These are phyloP conservation scores for Ophiostoma fasciatum DNA, from an alignment of 2,329 filamentous ascomycete genomes.

Conservation along the genomic window DNA sequence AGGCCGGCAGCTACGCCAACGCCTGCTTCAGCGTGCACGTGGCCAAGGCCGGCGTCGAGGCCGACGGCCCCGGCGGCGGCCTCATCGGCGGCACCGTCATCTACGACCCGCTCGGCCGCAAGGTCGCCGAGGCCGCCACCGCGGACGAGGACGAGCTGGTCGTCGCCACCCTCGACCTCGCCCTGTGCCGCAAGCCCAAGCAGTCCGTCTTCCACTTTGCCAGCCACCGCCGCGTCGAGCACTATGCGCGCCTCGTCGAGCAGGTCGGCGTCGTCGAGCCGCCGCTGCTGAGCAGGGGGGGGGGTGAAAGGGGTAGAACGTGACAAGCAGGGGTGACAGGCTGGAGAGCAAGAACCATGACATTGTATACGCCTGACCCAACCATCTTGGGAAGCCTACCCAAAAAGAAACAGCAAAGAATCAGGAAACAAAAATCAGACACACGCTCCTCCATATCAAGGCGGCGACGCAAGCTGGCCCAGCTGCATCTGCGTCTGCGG, in stretches of 20 bases:
- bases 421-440: no score
- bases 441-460: no score
- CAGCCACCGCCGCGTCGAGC: constrained; percentile 27
- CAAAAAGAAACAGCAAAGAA: no score
- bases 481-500: no score
- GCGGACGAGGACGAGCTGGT: constrained; percentile 34
- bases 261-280: constrained; percentile 24
- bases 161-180: constrained; percentile 34
- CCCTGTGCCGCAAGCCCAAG: constrained; percentile 30
- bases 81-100: constrained; percentile 34
- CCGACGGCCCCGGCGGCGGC: constrained; percentile 22
- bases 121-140: constrained; percentile 34
- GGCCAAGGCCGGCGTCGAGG: constrained; percentile 33
- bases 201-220: constrained; percentile 31
- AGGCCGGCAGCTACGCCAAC: constrained; percentile 35
- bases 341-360: no score
- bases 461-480: no score
- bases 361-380: no score
- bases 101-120: constrained; percentile 30
- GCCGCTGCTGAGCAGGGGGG: constrained; percentile 10
- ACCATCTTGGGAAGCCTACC: no score
- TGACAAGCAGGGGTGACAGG: no score
- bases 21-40: constrained; percentile 32
- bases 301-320: not conserved
- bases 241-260: constrained; percentile 24